phyloP scores from a whole-genome alignment of 306 rosid genomes.

The Pterocarpus macrocarpus region DNA sequence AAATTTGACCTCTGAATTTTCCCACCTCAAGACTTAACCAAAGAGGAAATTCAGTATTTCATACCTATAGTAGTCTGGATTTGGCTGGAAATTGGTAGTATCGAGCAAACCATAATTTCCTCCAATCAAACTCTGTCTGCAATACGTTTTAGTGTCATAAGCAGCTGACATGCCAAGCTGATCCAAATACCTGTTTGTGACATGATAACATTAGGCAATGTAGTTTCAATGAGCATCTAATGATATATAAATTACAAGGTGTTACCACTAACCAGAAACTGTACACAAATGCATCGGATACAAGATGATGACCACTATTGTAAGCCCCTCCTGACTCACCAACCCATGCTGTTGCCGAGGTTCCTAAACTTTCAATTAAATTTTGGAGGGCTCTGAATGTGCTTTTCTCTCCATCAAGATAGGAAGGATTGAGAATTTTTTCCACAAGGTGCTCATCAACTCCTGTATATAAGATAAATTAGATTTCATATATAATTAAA shows the following conservation, averaged over 20 bases:
- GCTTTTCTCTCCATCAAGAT: constrained; percentile 66
- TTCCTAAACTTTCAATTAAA: constrained; percentile 60
- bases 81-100: constrained; percentile 72
- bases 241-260: background rate
- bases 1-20: background rate
- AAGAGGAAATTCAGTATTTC: constrained; percentile 1
- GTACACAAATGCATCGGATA: constrained; percentile 78
- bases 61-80: constrained; percentile 84
- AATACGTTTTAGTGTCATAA: constrained; percentile 83
- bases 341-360: constrained; percentile 87
- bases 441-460: constrained; percentile 77
- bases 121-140: constrained; percentile 92
- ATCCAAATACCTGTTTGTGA: constrained; percentile 80
- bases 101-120: constrained; percentile 92
- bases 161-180: constrained; percentile 91
- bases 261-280: constrained; percentile 82
- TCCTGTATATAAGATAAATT: constrained; percentile 58
- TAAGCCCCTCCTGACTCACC: constrained; percentile 99
- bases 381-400: constrained; percentile 69
- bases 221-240: constrained; percentile 11
- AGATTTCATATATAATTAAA: constrained; percentile 17
- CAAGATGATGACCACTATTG: constrained; percentile 89
- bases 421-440: constrained; percentile 75
- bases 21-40: constrained; percentile 23
- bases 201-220: constrained; percentile 7